Conservation (phyloP, 2,329 filamentous ascomycete species). For the Stemphylium lycopersici region DNA sequence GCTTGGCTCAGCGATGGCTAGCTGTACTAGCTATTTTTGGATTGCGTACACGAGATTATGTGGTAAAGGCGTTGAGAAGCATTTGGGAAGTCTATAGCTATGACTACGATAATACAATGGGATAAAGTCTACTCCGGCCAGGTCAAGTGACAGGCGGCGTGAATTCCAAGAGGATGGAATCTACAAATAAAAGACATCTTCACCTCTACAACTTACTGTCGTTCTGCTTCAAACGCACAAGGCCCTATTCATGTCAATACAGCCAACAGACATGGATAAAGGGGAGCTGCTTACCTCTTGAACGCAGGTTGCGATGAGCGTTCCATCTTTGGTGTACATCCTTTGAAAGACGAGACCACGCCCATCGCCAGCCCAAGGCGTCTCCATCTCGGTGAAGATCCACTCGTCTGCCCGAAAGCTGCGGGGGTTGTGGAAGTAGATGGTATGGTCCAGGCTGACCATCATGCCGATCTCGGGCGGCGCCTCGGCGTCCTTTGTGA, state of each 20-base stretch:
- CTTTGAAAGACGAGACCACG: conserved; percentile 76
- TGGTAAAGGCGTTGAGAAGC: not conserved
- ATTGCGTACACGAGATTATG: not conserved
- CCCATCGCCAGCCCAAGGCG: conserved; percentile 79
- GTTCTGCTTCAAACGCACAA: conserved; percentile 21
- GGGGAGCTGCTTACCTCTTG: conserved; percentile 66
- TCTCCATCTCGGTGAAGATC: conserved; percentile 82
- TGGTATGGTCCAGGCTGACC: conserved; percentile 76
- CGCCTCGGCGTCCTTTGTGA: conserved; percentile 53
- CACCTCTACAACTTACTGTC: conserved; percentile 18
- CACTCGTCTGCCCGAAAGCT: conserved; percentile 66
- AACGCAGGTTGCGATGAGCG: conserved; percentile 76
- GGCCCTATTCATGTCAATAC: conserved; percentile 17
- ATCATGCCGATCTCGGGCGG: conserved; percentile 78
- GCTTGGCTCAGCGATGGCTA: not conserved
- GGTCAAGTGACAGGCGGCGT: not conserved
- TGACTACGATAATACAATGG: not conserved
- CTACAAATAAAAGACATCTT: not conserved
- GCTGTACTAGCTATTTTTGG: not conserved
- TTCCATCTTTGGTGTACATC: conserved; percentile 74
- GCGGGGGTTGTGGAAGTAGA: conserved; percentile 61
- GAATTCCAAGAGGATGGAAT: not conserved
- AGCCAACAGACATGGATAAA: not conserved
- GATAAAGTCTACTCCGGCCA: not conserved
- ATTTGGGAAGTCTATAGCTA: not conserved